Evolutionary conservation across 345 rosid species (phyloP).

Genomic region (Brassica nigra): DNA sequence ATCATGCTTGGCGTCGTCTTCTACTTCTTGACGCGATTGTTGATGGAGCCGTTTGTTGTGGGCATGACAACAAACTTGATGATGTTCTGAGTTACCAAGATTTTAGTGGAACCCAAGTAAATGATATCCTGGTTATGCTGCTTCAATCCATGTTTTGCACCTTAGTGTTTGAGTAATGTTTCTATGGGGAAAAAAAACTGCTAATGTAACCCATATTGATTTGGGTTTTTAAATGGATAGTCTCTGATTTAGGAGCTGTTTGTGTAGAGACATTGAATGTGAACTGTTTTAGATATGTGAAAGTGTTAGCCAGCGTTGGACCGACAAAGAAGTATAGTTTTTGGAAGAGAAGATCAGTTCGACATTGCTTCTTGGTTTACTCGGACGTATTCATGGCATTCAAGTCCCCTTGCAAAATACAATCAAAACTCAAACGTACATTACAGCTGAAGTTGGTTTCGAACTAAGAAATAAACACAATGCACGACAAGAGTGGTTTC

Average conservation of each 20-base stretch:
- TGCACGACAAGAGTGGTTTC: background rate
- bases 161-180: conserved; percentile 9
- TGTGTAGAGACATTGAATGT: background rate
- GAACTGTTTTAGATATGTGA: background rate
- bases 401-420: background rate
- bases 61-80: conserved; percentile 73
- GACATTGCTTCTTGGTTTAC: background rate
- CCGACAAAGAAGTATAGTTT: background rate
- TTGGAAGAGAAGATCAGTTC: background rate
- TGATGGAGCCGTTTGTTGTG: conserved; percentile 94
- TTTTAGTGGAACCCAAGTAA: conserved; percentile 15
- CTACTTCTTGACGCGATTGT: conserved; percentile 87
- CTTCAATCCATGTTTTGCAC: conserved; percentile 5
- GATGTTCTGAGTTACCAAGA: conserved; percentile 61
- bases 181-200: background rate
- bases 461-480: background rate
- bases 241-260: background rate
- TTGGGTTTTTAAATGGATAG: conserved; percentile 1
- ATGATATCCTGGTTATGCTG: conserved; percentile 14
- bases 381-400: background rate
- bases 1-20: conserved; percentile 79
- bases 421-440: background rate
- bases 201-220: conserved; percentile 8
- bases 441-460: background rate
- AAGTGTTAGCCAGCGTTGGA: background rate